Evolutionary conservation across 805 yeast species (phyloP), one percentile per base, ranked within the genome.

Genomic region (Saturnispora besseyi): DNA sequence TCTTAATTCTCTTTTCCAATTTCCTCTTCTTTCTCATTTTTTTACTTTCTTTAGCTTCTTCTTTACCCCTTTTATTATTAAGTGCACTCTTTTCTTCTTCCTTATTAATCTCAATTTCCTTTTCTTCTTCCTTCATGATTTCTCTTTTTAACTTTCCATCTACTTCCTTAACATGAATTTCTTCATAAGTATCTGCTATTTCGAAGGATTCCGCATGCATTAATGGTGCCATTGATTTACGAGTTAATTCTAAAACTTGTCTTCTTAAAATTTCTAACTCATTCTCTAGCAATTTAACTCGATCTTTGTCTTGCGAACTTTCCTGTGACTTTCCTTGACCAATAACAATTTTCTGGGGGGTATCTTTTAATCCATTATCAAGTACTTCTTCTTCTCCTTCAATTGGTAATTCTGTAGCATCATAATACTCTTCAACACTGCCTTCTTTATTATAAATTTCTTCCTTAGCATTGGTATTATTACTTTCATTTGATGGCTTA

Each of bases 161-260:
- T 57, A 10, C 55, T 65, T 5, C 51, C 57, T 21, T 62, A 62
- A 11, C 49, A 58, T 15, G 59, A 51, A n/a, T 55, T 59, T 18
- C 37, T 29, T 32, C 45, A 18, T 29, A 24, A 10, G 36, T 43
- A 18, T 43, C 45, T 43, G 45, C 36, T 21, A 43, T 28, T 21
- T 32, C 34, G 9, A 24, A 21, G 9, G 30, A 21, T 29, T 15
- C 47, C 11, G 13, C 22, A 12, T 26, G 15, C 6, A 18, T 29
- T n/a, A 31, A 10, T 4, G 33, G 42, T 2, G n/a, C 31, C 21
- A 26, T 9, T 37, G 48, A 37, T 6, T 38, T 40, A n/a, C 37
- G 34, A 26, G 44, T 31, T 24, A 41, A 33, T 43, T 45, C 51
- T 37, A 34, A 18, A 40, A 47, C 24, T 33, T 46, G 44, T 51